These are phyloP conservation scores for Xylaria bambusicola DNA, from an alignment of 495 filamentous ascomycete species.

Conservation along the genomic window DNA sequence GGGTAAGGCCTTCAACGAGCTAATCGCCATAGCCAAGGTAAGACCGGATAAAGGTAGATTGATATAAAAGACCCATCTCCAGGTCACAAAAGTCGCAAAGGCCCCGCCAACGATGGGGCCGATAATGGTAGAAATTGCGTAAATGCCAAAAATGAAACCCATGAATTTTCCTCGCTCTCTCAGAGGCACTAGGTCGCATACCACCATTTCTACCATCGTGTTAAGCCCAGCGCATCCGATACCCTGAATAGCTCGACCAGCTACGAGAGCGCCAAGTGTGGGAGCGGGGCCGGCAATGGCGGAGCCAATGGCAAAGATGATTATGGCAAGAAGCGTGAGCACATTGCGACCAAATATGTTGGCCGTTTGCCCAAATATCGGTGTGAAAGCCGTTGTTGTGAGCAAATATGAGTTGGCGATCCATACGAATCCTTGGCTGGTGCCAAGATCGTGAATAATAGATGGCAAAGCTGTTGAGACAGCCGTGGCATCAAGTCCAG, in stretches of 20 bases:
- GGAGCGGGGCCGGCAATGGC: constrained; percentile 34
- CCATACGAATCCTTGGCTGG: constrained; percentile 38
- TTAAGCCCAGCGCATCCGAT: constrained; percentile 74
- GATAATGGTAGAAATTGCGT: constrained; percentile 63
- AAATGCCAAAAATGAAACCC: constrained; percentile 56
- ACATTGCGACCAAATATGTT: constrained; percentile 47
- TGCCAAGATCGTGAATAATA: constrained; percentile 30
- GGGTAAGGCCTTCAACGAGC: constrained; percentile 24
- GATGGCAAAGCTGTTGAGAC: constrained; percentile 38
- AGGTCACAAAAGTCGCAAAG: constrained; percentile 51
- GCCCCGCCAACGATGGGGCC: constrained; percentile 73
- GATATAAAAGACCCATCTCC: constrained; percentile 43
- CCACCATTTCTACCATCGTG: constrained; percentile 71
- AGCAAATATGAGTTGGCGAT: constrained; percentile 35
- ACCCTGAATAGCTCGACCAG: constrained; percentile 73
- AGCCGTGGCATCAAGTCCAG: constrained; percentile 34
- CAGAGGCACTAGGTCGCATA: constrained; percentile 72
- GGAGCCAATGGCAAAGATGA: constrained; percentile 43
- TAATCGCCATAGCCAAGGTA: constrained; percentile 20
- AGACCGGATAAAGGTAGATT: constrained; percentile 35
- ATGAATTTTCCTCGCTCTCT: constrained; percentile 57
- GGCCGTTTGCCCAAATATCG: constrained; percentile 33
- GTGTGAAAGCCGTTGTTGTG: constrained; percentile 18
- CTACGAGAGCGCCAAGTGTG: constrained; percentile 60
- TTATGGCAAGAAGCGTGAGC: constrained; percentile 32